Percentiles rank a stretch among this genome's conserved stretches.
These are phyloP conservation scores for Pyrenophora tritici-repentis DNA, from an alignment of 2,329 filamentous ascomycete species.

Conservation along the genomic window DNA sequence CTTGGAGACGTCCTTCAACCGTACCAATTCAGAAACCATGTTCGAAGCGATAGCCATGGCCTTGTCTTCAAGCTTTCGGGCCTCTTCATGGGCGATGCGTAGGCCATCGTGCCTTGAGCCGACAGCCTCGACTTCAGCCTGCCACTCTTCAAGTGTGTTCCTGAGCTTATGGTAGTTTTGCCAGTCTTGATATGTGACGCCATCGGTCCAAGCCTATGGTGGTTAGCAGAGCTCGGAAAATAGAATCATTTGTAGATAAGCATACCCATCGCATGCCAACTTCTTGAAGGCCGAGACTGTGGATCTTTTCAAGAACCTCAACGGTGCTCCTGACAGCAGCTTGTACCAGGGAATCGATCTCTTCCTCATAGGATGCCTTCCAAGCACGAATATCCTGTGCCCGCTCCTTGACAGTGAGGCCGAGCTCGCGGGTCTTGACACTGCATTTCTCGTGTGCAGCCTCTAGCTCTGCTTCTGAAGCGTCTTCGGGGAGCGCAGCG, in stretches of 20 bases:
- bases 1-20: constrained; percentile 79
- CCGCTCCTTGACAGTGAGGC: constrained; percentile 73
- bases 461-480: constrained; percentile 58
- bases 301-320: constrained; percentile 78
- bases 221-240: constrained; percentile 1
- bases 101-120: constrained; percentile 76
- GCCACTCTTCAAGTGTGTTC: constrained; percentile 82
- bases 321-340: constrained; percentile 80
- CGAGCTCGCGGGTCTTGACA: constrained; percentile 66
- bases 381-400: constrained; percentile 78
- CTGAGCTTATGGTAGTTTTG: constrained; percentile 89
- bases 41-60: constrained; percentile 80
- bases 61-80: constrained; percentile 72
- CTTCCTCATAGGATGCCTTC: constrained; percentile 72
- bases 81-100: constrained; percentile 67
- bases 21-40: constrained; percentile 77
- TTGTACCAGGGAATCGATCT: constrained; percentile 70
- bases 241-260: not conserved
- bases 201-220: constrained; percentile 79
- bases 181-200: constrained; percentile 97
- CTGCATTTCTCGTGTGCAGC: constrained; percentile 59
- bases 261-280: constrained; percentile 81
- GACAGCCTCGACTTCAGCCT: constrained; percentile 76
- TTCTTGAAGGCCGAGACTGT: constrained; percentile 83
- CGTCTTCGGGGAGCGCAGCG: constrained; percentile 61